These are phyloP conservation scores for Wallacemonas sp. DNA, from an alignment of 208 protist species.

Conservation along the genomic window DNA sequence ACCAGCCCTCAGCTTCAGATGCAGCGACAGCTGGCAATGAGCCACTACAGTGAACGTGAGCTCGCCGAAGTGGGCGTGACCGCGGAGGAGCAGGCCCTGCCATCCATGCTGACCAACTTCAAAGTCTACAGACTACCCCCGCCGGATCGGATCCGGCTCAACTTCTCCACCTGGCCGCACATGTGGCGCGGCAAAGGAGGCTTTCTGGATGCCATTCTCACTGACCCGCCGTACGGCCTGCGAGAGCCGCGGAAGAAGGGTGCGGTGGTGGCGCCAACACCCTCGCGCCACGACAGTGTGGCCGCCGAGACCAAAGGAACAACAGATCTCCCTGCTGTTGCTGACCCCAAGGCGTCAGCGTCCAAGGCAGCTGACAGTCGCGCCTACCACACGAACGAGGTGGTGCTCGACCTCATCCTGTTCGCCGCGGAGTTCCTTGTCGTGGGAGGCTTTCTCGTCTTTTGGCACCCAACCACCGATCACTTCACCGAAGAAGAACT, in stretches of 20 bases:
- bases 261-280: not conserved
- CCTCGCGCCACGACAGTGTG: not conserved
- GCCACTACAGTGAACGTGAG: conserved; percentile 25
- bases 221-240: conserved; percentile 92
- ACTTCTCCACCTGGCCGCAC: conserved; percentile 74
- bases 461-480: conserved; percentile 95
- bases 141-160: conserved; percentile 76
- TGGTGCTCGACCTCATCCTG: conserved; percentile 90
- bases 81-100: conserved; percentile 40
- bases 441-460: conserved; percentile 88
- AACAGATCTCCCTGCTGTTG: too few relatives aligned
- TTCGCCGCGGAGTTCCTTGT: conserved; percentile 90
- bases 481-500: conserved; percentile 88
- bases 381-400: conserved; percentile 54
- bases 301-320: not conserved
- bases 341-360: too few relatives aligned
- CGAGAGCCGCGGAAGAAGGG: conserved; percentile 73
- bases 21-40: conserved; percentile 61
- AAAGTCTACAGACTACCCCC: conserved; percentile 73
- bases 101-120: conserved; percentile 88
- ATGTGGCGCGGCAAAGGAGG: conserved; percentile 33
- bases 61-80: conserved; percentile 28
- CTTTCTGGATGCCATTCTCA: conserved; percentile 92
- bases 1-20: conserved; percentile 70
- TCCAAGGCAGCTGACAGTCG: not conserved